Evolutionary conservation across 2,329 filamentous ascomycete genomes (phyloP).

Genomic region (Clarireedia hainanense): DNA sequence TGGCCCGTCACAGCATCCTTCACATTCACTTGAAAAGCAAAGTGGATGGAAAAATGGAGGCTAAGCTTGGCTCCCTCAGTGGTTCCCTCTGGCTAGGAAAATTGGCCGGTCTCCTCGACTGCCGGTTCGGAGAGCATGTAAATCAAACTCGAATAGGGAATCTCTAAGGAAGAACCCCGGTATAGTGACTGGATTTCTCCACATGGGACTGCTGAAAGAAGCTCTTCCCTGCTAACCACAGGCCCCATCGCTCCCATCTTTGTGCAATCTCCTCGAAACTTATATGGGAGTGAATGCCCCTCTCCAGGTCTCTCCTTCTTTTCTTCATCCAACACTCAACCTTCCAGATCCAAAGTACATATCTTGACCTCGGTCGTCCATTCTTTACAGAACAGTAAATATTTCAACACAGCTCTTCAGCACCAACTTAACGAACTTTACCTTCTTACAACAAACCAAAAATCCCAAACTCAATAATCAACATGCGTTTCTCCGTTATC

Average conservation of each 20-base stretch:
- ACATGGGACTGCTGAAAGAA: slow-evolving; percentile 7
- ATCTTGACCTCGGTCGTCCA: slow-evolving; percentile 29
- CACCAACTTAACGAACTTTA: slow-evolving; percentile 4
- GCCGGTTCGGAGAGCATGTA: slow-evolving; percentile 2
- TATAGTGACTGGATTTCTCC: not conserved
- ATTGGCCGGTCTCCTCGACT: not conserved
- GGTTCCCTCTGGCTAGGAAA: not conserved
- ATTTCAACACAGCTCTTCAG: slow-evolving; percentile 18
- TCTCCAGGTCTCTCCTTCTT: slow-evolving; percentile 9
- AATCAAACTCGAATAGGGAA: not conserved
- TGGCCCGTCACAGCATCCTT: not conserved
- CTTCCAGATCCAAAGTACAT: slow-evolving; percentile 11
- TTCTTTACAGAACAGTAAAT: slow-evolving; percentile 23
- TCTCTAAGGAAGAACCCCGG: not conserved
- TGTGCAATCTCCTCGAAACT: slow-evolving; percentile 17
- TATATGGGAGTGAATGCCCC: slow-evolving; percentile 13
- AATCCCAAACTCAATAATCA: slow-evolving; percentile 6
- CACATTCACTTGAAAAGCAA: not conserved
- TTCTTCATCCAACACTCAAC: slow-evolving; percentile 20
- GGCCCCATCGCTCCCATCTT: not conserved
- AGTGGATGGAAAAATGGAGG: not conserved
- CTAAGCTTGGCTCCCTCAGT: not conserved
- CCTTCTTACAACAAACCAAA: not conserved
- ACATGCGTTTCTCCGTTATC: slow-evolving; percentile 16
- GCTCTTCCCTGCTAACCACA: slow-evolving; percentile 1